Evolutionary conservation across 208 protist species (phyloP).

Genomic region (Willaertia magna): DNA sequence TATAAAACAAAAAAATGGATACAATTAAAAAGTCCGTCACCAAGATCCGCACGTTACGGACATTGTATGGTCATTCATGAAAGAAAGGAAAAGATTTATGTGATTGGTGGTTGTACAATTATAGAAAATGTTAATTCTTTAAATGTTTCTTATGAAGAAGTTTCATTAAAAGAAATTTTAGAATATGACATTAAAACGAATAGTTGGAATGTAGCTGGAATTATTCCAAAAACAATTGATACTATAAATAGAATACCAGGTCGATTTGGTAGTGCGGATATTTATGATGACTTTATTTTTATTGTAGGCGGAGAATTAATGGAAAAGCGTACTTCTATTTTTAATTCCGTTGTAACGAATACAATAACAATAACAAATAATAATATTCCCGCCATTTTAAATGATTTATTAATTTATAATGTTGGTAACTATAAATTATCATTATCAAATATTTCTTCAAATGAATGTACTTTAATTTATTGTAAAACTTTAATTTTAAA

Average conservation of each 20-base stretch:
- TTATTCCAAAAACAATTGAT: neutral
- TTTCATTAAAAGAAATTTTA: neutral
- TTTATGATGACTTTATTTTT: slow-evolving; percentile 5
- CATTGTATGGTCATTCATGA: neutral
- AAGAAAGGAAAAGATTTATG: neutral
- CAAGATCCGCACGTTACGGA: neutral
- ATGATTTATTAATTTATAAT: neutral
- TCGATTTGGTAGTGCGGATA: neutral
- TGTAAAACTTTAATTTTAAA: neutral
- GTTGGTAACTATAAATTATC: neutral
- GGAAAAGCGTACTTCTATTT: neutral
- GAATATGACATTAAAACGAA: neutral
- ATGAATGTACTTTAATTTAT: neutral
- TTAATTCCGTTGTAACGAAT: too few species aligned
- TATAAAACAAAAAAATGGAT: neutral
- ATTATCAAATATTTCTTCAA: neutral
- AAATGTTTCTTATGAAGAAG: too few species aligned
- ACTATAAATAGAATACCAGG: neutral
- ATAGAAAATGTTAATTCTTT: neutral
- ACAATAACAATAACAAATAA: too few species aligned
- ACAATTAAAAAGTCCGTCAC: neutral
- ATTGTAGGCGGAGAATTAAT: neutral
- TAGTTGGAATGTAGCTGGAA: neutral
- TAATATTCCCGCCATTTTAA: neutral
- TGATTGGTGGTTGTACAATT: neutral